Percentiles rank a stretch among this genome's conserved stretches.
phyloP scores from a whole-genome alignment of 371 early-diverging fungal species.

The Apophysomyces trapeziformis region DNA sequence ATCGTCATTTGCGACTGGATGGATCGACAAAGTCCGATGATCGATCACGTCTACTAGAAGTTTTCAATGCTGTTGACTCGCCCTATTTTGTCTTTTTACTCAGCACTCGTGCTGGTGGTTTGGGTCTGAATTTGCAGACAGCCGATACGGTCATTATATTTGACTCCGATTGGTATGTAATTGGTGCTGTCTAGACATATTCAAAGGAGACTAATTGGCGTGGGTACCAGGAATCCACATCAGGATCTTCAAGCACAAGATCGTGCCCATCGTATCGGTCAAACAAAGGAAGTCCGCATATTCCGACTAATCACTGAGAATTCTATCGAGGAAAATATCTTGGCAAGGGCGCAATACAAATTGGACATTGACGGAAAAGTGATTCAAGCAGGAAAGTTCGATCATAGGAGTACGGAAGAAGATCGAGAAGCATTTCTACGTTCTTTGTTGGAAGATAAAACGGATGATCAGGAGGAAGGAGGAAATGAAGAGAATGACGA shows the following conservation, averaged over 20 bases:
- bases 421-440: conserved; percentile 93
- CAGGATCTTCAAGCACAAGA: conserved; percentile 99
- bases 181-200: not conserved
- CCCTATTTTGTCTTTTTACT: conserved; percentile 94
- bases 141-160: conserved; percentile 99
- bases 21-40: conserved; percentile 95
- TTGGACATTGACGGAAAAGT: conserved; percentile 97
- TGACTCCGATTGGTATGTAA: conserved; percentile 95
- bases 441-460: conserved; percentile 78
- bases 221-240: conserved; percentile 87
- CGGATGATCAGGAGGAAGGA: conserved; percentile 57
- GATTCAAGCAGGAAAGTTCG: conserved; percentile 99
- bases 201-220: conserved; percentile 18
- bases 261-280: conserved; percentile 99
- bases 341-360: conserved; percentile 96
- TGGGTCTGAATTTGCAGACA: conserved; percentile 98
- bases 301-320: conserved; percentile 95
- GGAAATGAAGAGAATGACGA: conserved; percentile 68
- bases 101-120: conserved; percentile 99
- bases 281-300: conserved; percentile 99
- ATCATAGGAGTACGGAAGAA: conserved; percentile 92
- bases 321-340: conserved; percentile 97
- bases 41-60: conserved; percentile 81
- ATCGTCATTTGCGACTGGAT: conserved; percentile 91
- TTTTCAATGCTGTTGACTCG: conserved; percentile 86